Evolutionary conservation across 2,329 filamentous ascomycete species (phyloP).

Genomic region (Aspergillus ruber): DNA sequence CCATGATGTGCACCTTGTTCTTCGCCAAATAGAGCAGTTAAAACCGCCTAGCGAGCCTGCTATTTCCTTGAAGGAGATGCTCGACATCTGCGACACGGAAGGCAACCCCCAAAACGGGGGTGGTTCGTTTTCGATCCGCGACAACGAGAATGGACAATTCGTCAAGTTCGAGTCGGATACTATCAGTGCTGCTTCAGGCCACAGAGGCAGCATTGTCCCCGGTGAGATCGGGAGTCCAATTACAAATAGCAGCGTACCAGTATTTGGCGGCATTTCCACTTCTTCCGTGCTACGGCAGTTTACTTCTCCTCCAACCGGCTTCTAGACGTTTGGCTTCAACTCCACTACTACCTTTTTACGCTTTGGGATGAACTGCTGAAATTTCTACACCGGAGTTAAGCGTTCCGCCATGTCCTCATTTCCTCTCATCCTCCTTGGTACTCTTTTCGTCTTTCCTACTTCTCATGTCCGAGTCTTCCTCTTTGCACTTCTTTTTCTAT

Average conservation of each 20-base stretch:
- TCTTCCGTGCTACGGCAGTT: constrained; percentile 32
- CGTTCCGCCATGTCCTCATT: constrained; percentile 12
- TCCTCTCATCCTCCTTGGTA: constrained; percentile 13
- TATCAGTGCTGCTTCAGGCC: constrained; percentile 37
- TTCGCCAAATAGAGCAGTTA: constrained; percentile 59
- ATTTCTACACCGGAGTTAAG: constrained; percentile 8
- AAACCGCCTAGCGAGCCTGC: constrained; percentile 52
- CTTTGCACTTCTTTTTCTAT: constrained; percentile 1
- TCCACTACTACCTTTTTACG: background rate
- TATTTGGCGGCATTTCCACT: constrained; percentile 32
- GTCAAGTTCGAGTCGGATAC: constrained; percentile 50
- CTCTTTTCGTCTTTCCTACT: constrained; percentile 10
- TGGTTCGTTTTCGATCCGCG: constrained; percentile 70
- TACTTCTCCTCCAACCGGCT: constrained; percentile 30
- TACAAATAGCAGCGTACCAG: constrained; percentile 37
- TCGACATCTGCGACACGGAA: constrained; percentile 84
- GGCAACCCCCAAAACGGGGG: constrained; percentile 81
- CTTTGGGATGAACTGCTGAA: constrained; percentile 5
- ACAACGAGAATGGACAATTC: constrained; percentile 40
- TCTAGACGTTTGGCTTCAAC: constrained; percentile 23
- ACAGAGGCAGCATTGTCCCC: constrained; percentile 43
- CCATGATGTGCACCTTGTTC: constrained; percentile 59
- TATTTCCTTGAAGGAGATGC: constrained; percentile 61
- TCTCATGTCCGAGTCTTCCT: constrained; percentile 16
- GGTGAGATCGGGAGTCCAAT: constrained; percentile 67